phyloP scores from a whole-genome alignment of 768 basidiomycete genomes.

The Xerocomellus chrysenteron region DNA sequence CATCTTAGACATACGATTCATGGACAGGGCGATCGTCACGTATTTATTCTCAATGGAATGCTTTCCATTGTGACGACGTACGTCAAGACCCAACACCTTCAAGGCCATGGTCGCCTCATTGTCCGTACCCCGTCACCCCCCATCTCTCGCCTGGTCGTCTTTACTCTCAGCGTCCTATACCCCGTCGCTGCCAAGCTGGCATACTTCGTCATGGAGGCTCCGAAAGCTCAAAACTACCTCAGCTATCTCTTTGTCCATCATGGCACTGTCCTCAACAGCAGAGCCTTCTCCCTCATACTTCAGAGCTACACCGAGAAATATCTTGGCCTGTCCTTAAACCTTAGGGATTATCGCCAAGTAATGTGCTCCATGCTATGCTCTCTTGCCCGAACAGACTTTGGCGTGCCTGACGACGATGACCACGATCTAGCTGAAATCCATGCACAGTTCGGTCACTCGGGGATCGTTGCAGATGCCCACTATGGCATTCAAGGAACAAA shows the following conservation, averaged over 20 bases:
- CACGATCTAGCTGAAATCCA: neutral
- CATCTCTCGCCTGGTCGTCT: neutral
- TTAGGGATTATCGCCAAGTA: neutral
- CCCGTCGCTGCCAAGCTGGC: neutral
- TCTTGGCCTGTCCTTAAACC: neutral
- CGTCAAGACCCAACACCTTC: constrained; percentile 9
- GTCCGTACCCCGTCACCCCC: constrained; percentile 4
- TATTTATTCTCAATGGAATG: constrained; percentile 16
- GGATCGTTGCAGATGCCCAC: neutral
- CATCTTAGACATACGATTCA: constrained; percentile 8
- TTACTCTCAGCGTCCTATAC: neutral
- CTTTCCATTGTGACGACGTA: neutral
- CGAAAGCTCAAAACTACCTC: neutral
- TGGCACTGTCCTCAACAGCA: neutral
- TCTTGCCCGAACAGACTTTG: neutral
- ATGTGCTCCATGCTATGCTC: constrained; percentile 1
- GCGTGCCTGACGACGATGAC: neutral
- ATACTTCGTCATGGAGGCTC: neutral
- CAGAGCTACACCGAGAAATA: neutral
- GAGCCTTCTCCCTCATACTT: neutral
- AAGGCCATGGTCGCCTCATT: constrained; percentile 8
- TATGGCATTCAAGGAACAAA: neutral
- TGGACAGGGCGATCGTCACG: neutral
- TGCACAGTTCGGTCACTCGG: neutral
- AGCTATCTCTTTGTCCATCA: neutral